Base-by-base conservation (phyloP, 371 early-diverging fungal genomes). In the Mortierella sp. region DNA sequence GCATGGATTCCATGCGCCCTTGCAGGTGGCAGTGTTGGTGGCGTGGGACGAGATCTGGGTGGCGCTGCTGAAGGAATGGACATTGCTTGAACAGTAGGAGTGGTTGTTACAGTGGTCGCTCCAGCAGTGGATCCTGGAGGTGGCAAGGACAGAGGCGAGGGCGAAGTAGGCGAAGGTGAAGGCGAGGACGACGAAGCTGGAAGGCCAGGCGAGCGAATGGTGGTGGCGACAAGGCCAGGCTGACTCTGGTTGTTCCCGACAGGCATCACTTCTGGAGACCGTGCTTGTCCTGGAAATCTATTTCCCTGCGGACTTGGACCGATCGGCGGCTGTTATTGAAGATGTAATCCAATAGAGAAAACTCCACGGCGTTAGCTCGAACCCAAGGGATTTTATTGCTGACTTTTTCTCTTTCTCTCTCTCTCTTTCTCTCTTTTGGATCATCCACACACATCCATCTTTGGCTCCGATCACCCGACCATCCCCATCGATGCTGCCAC, bases 1-100 rank as follows among this genome's bases (percentile, higher is more conserved):
- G 75, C 75, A 58, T 75, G 70, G 53, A 75, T 66, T 25, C 75
- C 75, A 23, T 75, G 75, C 29, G 70, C 75, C 44, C 75, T 70
- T 16, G 75, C 70, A 53, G 75, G 75, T 37, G 75, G 75, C 57
- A 75, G 48, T 59, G 75, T 66, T 63, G 75, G 75, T 14, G 75
- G 75, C 6, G 30, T 46, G 14, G 66, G 44, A 26, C 70, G 63
- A 0, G 70, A 21, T 43, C 69, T 70, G 18, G 70, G 67, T 29
- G 37, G 37, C 37, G 37, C 37, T 37, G 37, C 37, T 9, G 55
- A 37, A 15, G 70, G 30, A 14, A 46, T 19, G 19, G 18, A 43
- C 21, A 25, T 15, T 9, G n/a, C n/a, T n/a, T n/a, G n/a, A n/a
- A n/a, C n/a, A 21, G 44, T 19, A 6, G 50, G 52, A 28, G 62